These are phyloP conservation scores for Microdochium bolleyi DNA, from an alignment of 2,329 filamentous ascomycete genomes.

Conservation along the genomic window DNA sequence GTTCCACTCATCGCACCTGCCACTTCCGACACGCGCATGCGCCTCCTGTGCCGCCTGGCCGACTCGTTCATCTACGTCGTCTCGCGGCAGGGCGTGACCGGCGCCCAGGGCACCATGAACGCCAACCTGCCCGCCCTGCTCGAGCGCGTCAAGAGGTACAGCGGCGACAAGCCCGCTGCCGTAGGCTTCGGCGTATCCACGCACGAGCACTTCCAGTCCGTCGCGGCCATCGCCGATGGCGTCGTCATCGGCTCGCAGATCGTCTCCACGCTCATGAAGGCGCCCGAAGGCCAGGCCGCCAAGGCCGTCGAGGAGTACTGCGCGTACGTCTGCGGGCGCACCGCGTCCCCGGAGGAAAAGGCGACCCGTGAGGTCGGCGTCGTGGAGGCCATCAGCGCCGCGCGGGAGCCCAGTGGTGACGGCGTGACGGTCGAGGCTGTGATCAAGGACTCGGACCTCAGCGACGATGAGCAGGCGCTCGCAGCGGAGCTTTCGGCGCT, in stretches of 20 bases:
- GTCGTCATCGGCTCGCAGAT: conserved; percentile 97
- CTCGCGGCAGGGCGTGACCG: conserved; percentile 93
- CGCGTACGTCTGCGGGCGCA: conserved; percentile 52
- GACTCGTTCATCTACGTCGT: conserved; percentile 99
- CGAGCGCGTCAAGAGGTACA: conserved; percentile 82
- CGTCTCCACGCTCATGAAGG: conserved; percentile 68
- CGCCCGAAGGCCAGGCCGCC: conserved; percentile 55
- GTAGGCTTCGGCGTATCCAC: conserved; percentile 97
- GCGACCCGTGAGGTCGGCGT: conserved; percentile 60
- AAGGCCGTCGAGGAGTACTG: conserved; percentile 83
- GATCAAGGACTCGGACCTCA: conserved; percentile 36
- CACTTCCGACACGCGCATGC: conserved; percentile 90
- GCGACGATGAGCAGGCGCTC: conserved; percentile 43
- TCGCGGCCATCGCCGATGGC: conserved; percentile 79
- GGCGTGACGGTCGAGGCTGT: conserved; percentile 60
- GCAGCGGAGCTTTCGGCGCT: conserved; percentile 80
- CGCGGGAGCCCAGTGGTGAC: conserved; percentile 50
- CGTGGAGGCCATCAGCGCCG: conserved; percentile 57
- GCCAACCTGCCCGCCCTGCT: conserved; percentile 74
- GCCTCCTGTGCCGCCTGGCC: conserved; percentile 88
- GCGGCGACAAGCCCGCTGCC: conserved; percentile 80
- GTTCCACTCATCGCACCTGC: conserved; percentile 94
- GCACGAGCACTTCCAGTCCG: conserved; percentile 81
- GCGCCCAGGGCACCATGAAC: conserved; percentile 77
- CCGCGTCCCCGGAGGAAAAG: conserved; percentile 22